Evolutionary conservation across 306 rosid genomes (phyloP), one percentile per base, ranked within the genome.

Genomic region (Acacia crassicarpa): DNA sequence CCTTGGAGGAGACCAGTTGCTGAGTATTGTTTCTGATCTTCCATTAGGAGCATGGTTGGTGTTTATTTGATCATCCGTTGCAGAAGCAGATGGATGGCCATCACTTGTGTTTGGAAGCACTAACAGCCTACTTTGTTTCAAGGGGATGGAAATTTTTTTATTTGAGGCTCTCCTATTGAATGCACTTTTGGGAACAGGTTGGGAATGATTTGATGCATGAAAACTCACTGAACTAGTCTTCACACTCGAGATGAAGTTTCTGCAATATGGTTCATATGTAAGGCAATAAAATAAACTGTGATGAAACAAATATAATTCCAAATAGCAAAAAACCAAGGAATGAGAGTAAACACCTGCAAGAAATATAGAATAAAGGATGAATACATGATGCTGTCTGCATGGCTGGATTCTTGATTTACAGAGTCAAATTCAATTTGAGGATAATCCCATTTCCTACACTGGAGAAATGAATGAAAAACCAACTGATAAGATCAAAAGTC

Each of bases 1-100:
- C 82, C 77, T 83, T 1, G 99, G 99, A 48, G 99, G 98, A 23
- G 94, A 86, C 99, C 99, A 95, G 44, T 89, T 89, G 78, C 81
- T 71, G 70, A 92, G 79, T 59, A 89, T 82, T 6, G 87, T 66
- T 54, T 72, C 91, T 30, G 76, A 80, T 27, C 67, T 66, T 0
- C 74, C 51, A 83, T 79, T 86, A 72, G 86, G 89, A 72, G 88
- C 82, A 78, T 92, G 86, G 86, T 89, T 90, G 74, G 84, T 87
- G 89, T 85, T 89, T 27, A 79, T 83, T 62, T 85, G 89, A 63
- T 80, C 85, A 49, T 89, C 95, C 38, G 67, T 20, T 30, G 71
- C 70, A 38, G 87, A 77, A 72, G 65, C 88, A 72, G 91, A 66
- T n/a, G 90, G 97, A 38, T 80, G 85, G 25, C 95, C 89, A 67